Evolutionary conservation across 2,329 filamentous ascomycete genomes (phyloP).

Genomic region (Arthrobotrys sinensis): DNA sequence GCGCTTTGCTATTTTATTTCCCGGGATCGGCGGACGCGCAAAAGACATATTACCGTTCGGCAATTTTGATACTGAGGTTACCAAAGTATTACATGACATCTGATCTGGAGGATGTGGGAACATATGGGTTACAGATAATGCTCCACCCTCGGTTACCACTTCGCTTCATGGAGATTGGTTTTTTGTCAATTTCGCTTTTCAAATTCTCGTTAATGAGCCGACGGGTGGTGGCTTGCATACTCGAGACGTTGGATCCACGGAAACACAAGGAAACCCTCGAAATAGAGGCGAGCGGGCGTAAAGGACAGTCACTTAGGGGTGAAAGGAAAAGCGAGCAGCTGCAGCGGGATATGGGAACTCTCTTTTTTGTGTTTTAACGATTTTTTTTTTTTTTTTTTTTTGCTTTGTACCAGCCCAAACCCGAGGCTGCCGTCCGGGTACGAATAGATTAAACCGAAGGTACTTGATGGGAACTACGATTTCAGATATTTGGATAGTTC

Average conservation of each 20-base stretch:
- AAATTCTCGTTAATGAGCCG: constrained; percentile 51
- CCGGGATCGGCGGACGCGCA: constrained; percentile 44
- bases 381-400: constrained; percentile 13
- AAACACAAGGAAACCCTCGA: constrained; percentile 19
- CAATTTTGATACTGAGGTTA: constrained; percentile 3
- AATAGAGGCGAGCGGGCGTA: neutral
- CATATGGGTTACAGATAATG: constrained; percentile 13
- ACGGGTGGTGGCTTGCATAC: constrained; percentile 58
- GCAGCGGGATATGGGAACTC: constrained; percentile 1
- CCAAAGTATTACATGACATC: constrained; percentile 14
- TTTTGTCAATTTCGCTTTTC: constrained; percentile 19
- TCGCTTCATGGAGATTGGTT: constrained; percentile 14
- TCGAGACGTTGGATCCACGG: constrained; percentile 48
- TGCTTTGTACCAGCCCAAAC: constrained; percentile 1
- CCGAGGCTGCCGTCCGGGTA: constrained; percentile 25
- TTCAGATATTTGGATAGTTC: constrained; percentile 14
- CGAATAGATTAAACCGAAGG: constrained; percentile 22
- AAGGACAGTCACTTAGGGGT: neutral
- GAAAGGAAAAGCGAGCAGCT: neutral
- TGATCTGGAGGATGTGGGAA: constrained; percentile 16
- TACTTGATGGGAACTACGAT: neutral
- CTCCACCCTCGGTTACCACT: constrained; percentile 22
- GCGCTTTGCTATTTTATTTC: constrained; percentile 36
- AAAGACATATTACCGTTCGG: constrained; percentile 9
- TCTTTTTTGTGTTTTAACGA: neutral